A percentile compares a stretch with the other conserved stretches of the same genome.
Evolutionary conservation across 352 stramenopile species (phyloP).

Genomic region (Pythium dissimile): DNA sequence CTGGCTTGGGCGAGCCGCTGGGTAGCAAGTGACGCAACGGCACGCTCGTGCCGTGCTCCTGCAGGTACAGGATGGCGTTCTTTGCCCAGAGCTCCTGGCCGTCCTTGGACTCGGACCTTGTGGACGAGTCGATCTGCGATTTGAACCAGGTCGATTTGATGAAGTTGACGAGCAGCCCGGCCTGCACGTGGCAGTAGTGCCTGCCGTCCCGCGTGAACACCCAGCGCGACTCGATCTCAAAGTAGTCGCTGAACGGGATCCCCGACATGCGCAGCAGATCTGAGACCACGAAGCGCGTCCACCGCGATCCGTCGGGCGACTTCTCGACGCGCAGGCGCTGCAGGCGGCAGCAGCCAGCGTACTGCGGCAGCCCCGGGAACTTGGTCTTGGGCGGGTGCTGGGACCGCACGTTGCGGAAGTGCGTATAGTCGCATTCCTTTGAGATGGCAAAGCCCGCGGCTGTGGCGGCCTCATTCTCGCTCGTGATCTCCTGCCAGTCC

Average conservation of each 20-base stretch:
- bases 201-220: conserved; percentile 72
- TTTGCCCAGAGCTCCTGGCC: conserved; percentile 58
- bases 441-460: conserved; percentile 26
- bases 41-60: conserved; percentile 12
- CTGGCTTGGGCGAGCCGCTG: not conserved
- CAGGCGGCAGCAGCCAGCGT: conserved; percentile 25
- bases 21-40: not conserved
- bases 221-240: conserved; percentile 79
- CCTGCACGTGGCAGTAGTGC: conserved; percentile 72
- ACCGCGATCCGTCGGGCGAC: conserved; percentile 11
- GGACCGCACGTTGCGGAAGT: conserved; percentile 29
- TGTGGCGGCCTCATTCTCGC: conserved; percentile 4
- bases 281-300: conserved; percentile 51
- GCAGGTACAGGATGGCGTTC: conserved; percentile 44
- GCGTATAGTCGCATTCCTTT: conserved; percentile 26
- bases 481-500: conserved; percentile 45
- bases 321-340: conserved; percentile 30
- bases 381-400: conserved; percentile 38
- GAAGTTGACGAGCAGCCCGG: conserved; percentile 70
- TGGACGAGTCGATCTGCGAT: conserved; percentile 78
- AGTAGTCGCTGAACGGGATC: conserved; percentile 81
- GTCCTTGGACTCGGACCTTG: conserved; percentile 67
- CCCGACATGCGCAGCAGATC: conserved; percentile 65
- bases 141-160: conserved; percentile 84
- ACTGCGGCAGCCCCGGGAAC: conserved; percentile 35